Base-by-base conservation (phyloP, 2,329 filamentous ascomycete species). In the Paecilomyces sp. region DNA sequence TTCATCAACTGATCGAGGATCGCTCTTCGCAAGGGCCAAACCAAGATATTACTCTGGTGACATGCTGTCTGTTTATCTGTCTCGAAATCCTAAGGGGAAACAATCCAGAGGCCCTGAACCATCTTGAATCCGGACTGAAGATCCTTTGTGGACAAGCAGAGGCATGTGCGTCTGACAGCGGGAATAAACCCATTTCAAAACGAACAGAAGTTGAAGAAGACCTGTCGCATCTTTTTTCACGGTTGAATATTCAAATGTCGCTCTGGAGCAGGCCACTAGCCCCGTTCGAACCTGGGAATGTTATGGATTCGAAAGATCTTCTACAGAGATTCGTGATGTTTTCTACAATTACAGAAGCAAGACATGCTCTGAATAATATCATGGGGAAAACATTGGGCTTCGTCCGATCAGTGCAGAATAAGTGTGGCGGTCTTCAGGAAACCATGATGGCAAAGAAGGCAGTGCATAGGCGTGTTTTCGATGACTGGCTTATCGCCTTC, bases 1-100 rank as follows among this genome's bases (percentile, higher is more conserved):
- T 84, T 36, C 60, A 60, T 3, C 68, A 71, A 0, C 73, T 76
- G 22, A 62, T 83, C 28, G 18, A 22, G 5, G 57, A 66, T 51
- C 58, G 64, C 4, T 61, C 58, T 18, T 31, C 18, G 8, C 11
- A 58, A 12, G n/a, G 60, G 13, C 47, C 50, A 18, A 50, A 52
- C 8, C 31, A 57, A 8, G 57, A 67, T 18, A 47, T 64, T 15
- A 60, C 60, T 2, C 59, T 69, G 12, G 60, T 66, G 5, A 60
- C 61, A 2, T 68, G 67, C 15, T 63, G 65, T 9, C 54, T 69
- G 5, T 68, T 69, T 56, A 41, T 67, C 4, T 65, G 63, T 51
- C 33, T 69, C 1, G 67, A 68, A 50, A 66, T 68, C 28, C 60
- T 69, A 3, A 54, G 58, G 9, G 58, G 56, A 1, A 66, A 68